A percentile compares a stretch with the other conserved stretches of the same genome.
These are phyloP conservation scores for Pseudogymnoascus sp. DNA, from an alignment of 2,329 filamentous ascomycete genomes.

Conservation along the genomic window DNA sequence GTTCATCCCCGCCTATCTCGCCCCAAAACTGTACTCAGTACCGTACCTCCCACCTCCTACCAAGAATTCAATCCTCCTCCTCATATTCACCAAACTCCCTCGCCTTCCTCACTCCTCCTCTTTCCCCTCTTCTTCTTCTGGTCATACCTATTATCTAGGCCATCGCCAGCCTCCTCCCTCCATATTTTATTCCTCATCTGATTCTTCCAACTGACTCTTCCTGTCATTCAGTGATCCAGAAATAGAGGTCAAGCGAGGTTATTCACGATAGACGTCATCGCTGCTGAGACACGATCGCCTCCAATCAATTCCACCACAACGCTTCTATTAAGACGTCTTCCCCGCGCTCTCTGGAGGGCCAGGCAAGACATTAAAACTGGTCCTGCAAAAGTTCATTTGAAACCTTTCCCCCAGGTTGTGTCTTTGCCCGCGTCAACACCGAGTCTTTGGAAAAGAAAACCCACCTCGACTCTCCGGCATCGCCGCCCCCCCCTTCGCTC, in stretches of 20 bases:
- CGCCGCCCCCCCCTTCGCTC: conserved; percentile 12
- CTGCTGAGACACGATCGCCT: conserved; percentile 5
- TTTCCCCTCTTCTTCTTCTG: conserved; percentile 16
- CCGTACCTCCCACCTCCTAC: background rate
- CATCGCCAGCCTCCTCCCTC: conserved; percentile 23
- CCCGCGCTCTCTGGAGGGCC: conserved; percentile 21
- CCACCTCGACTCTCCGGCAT: background rate
- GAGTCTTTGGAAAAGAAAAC: background rate
- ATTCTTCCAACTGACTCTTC: background rate
- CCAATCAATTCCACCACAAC: background rate
- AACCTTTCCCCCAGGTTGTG: conserved; percentile 17
- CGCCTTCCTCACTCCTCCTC: too few species aligned
- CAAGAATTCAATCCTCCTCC: background rate
- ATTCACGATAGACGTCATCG: conserved; percentile 9
- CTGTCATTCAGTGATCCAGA: conserved; percentile 10
- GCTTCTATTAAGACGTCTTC: conserved; percentile 2
- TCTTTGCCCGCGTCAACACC: conserved; percentile 13
- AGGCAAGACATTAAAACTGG: conserved; percentile 22
- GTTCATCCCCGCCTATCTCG: background rate
- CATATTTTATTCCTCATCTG: conserved; percentile 10
- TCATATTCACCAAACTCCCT: too few species aligned
- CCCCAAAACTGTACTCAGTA: background rate
- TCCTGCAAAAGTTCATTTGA: conserved; percentile 23
- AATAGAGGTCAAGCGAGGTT: conserved; percentile 3
- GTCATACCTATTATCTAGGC: conserved; percentile 22